Percentiles rank a stretch among this genome's conserved stretches.
Conservation (phyloP, 139 green algal species). For the Chlorella sp. region DNA sequence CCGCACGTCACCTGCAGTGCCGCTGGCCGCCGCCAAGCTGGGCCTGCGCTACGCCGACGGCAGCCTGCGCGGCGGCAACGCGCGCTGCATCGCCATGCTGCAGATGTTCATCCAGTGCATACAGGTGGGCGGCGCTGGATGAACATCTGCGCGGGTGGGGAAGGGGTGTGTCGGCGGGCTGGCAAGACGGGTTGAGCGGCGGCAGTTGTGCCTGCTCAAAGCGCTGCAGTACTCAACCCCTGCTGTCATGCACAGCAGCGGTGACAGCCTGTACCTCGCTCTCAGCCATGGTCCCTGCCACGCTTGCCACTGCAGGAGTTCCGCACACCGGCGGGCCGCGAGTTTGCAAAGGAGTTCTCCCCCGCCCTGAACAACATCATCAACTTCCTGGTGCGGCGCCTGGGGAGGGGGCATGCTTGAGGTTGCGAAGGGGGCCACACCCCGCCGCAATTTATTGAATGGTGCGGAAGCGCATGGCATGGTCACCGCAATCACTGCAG, state of each 20-base stretch:
- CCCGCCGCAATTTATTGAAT: no score
- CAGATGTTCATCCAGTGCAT: constrained; percentile 76
- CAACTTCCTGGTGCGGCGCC: constrained; percentile 75
- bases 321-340: constrained; percentile 65
- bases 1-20: constrained; percentile 45
- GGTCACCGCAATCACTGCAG: background rate
- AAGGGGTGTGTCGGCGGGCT: background rate
- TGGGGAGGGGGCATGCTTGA: no score
- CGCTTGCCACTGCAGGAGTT: constrained; percentile 64
- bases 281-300: background rate
- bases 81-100: constrained; percentile 90
- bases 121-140: constrained; percentile 14
- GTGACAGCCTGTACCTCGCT: no score
- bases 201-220: no score
- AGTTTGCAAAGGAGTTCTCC: constrained; percentile 81
- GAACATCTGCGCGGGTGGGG: background rate
- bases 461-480: background rate
- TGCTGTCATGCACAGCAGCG: no score
- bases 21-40: constrained; percentile 81
- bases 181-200: no score
- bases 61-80: constrained; percentile 78
- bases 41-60: constrained; percentile 84
- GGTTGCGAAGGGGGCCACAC: background rate
- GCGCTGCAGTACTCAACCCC: no score
- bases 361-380: constrained; percentile 81